phyloP scores from a whole-genome alignment of 2,329 filamentous ascomycete species.

The Albophoma yamanashiensis region DNA sequence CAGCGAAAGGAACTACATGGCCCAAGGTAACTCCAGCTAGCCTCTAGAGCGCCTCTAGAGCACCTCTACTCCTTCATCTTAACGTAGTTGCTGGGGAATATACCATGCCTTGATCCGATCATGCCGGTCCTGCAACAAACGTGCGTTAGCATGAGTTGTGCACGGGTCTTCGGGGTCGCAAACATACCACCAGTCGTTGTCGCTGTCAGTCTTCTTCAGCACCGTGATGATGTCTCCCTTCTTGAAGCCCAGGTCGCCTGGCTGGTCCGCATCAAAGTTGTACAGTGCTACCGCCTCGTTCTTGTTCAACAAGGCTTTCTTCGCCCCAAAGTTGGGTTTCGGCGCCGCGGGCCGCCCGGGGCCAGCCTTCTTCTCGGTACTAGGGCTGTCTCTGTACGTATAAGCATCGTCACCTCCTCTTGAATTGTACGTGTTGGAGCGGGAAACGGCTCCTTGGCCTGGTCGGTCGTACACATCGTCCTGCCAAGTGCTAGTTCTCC shows the following conservation, averaged over 20 bases:
- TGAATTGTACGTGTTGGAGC: conserved; percentile 42
- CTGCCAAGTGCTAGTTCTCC: conserved; percentile 60
- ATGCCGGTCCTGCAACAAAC: conserved; percentile 61
- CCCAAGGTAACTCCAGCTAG: neutral
- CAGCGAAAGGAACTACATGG: neutral
- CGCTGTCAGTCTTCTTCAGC: conserved; percentile 84
- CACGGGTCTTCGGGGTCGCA: neutral
- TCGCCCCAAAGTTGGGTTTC: conserved; percentile 68
- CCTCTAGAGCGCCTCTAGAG: neutral
- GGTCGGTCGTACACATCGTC: conserved; percentile 64
- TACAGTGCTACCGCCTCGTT: conserved; percentile 88
- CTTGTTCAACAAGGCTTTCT: conserved; percentile 44
- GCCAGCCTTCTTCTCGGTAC: conserved; percentile 33
- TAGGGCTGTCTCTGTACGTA: conserved; percentile 37
- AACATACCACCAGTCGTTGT: conserved; percentile 86
- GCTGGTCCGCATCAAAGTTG: conserved; percentile 89
- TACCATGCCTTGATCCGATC: conserved; percentile 74
- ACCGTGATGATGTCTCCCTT: conserved; percentile 97
- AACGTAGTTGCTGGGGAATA: conserved; percentile 80
- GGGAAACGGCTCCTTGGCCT: conserved; percentile 26
- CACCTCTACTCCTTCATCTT: conserved; percentile 51
- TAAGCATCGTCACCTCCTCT: conserved; percentile 37
- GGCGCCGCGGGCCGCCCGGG: conserved; percentile 76
- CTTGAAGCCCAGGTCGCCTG: conserved; percentile 88
- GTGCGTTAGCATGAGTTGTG: neutral